Evolutionary conservation across 2,329 filamentous ascomycete genomes (phyloP).

Genomic region (Cylindrodendrum hubeiense): DNA sequence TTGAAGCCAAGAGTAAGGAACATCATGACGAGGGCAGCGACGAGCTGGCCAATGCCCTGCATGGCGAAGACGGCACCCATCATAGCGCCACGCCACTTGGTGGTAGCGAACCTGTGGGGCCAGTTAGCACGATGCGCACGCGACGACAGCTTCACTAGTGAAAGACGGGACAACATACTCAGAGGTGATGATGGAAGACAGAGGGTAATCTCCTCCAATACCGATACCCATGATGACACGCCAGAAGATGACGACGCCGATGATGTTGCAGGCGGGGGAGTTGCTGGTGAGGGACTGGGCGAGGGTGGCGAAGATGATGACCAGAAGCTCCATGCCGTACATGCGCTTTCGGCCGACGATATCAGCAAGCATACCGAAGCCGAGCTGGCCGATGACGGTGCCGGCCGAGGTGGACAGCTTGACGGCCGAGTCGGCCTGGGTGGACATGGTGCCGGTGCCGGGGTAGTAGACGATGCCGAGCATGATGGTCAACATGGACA

Average conservation of each 20-base stretch:
- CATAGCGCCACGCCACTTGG: constrained; percentile 88
- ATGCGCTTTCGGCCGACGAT: constrained; percentile 78
- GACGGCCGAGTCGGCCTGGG: constrained; percentile 81
- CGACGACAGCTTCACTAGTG: not conserved
- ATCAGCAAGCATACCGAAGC: constrained; percentile 84
- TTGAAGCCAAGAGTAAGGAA: constrained; percentile 81
- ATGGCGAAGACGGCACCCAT: constrained; percentile 90
- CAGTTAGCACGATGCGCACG: constrained; percentile 1
- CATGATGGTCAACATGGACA: constrained; percentile 80
- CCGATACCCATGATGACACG: constrained; percentile 75
- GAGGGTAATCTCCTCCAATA: constrained; percentile 75
- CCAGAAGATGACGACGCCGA: constrained; percentile 83
- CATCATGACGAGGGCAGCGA: constrained; percentile 80
- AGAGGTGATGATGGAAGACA: constrained; percentile 86
- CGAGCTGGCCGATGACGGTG: constrained; percentile 84
- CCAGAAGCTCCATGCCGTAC: constrained; percentile 82
- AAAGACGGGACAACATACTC: constrained; percentile 64
- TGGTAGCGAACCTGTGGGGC: constrained; percentile 73
- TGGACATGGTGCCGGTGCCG: constrained; percentile 69
- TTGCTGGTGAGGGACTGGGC: constrained; percentile 76
- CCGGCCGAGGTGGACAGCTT: constrained; percentile 88
- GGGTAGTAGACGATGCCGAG: constrained; percentile 83
- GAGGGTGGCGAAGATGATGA: constrained; percentile 84
- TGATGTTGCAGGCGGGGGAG: constrained; percentile 72
- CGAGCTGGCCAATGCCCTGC: constrained; percentile 86